These are phyloP conservation scores for Oryza nivara DNA, from an alignment of 176 grass and related monocot species.

Conservation along the genomic window DNA sequence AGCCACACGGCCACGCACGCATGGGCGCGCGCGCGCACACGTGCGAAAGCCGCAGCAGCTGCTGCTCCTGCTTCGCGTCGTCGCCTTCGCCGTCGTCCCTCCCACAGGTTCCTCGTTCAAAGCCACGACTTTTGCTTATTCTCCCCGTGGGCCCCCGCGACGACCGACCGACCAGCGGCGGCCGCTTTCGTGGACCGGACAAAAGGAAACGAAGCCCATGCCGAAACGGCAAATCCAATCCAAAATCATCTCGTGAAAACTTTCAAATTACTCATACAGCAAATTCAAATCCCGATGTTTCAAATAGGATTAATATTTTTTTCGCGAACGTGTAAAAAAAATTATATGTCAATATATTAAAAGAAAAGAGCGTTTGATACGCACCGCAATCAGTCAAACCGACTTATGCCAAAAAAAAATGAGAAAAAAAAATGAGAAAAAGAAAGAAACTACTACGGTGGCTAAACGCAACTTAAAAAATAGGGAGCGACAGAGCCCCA, in stretches of 20 bases:
- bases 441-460: no score
- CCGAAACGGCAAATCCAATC: neutral
- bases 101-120: neutral
- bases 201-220: neutral
- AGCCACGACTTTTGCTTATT: neutral
- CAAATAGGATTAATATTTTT: neutral
- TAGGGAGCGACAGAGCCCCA: no score
- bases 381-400: no score
- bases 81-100: neutral
- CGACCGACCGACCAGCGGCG: neutral
- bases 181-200: slow-evolving; percentile 1
- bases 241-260: no score
- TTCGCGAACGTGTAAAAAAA: no score
- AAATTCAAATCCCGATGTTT: neutral
- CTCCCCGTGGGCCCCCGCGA: neutral
- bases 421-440: no score
- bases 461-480: no score
- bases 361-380: no score
- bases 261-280: neutral
- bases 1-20: neutral
- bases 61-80: neutral
- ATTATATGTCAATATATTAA: no score
- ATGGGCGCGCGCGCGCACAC: neutral
- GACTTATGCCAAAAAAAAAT: no score
- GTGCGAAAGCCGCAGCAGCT: neutral